These are phyloP conservation scores for Enteropsectra breve DNA, from an alignment of 371 early-diverging fungal genomes.

Conservation along the genomic window DNA sequence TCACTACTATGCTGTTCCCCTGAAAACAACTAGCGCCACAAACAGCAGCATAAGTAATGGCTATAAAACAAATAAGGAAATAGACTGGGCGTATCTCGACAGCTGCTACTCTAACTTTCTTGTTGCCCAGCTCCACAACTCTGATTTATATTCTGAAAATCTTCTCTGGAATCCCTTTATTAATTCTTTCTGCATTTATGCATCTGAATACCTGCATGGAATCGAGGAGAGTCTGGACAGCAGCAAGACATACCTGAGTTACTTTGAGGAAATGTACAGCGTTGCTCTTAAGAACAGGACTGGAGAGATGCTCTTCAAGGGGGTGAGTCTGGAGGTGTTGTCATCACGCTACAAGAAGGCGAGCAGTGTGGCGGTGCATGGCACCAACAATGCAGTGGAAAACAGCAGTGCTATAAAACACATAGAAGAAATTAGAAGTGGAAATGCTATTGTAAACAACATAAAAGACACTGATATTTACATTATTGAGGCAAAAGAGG, in stretches of 20 bases:
- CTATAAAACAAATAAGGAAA: slow-evolving; percentile 27
- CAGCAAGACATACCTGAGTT: slow-evolving; percentile 21
- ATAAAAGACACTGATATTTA: not conserved
- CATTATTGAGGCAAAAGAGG: slow-evolving; percentile 18
- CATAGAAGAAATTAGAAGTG: not conserved
- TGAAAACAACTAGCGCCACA: no score
- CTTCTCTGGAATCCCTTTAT: slow-evolving; percentile 3
- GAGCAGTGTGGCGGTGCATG: slow-evolving; percentile 3
- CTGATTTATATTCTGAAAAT: not conserved
- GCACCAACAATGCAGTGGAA: not conserved
- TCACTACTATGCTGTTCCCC: slow-evolving; percentile 35
- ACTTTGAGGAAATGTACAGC: slow-evolving; percentile 35
- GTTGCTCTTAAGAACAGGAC: slow-evolving; percentile 6
- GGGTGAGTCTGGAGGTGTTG: not conserved
- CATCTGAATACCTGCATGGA: slow-evolving; percentile 83
- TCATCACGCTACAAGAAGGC: not conserved
- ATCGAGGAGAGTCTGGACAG: slow-evolving; percentile 70
- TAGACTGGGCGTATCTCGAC: slow-evolving; percentile 22
- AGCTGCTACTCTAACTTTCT: slow-evolving; percentile 19
- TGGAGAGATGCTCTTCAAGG: not conserved
- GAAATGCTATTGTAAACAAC: not conserved
- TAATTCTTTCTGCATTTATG: slow-evolving; percentile 64
- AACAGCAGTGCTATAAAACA: not conserved
- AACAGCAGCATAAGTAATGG: no score
- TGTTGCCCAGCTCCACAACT: not conserved